Evolutionary conservation across 495 filamentous ascomycete genomes (phyloP).

Genomic region (Aspergillus incahuasiensis): DNA sequence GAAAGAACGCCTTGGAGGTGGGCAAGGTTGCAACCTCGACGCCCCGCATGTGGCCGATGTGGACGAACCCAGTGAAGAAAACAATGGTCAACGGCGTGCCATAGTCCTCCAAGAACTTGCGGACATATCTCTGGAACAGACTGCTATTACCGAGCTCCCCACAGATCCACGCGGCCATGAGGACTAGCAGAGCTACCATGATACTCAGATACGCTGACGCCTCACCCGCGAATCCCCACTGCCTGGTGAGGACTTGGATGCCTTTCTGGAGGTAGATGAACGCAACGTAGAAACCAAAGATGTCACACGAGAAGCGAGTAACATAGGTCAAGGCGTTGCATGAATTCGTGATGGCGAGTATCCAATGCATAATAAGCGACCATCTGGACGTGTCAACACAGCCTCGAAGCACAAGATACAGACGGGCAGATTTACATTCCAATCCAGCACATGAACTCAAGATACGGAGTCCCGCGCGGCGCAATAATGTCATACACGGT

Average conservation of each 20-base stretch:
- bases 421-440: slow-evolving; percentile 51
- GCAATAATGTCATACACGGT: slow-evolving; percentile 80
- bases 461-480: slow-evolving; percentile 64
- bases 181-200: slow-evolving; percentile 66
- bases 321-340: slow-evolving; percentile 79
- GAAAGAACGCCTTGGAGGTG: slow-evolving; percentile 73
- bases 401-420: background rate
- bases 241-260: slow-evolving; percentile 68
- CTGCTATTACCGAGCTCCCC: slow-evolving; percentile 63
- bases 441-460: slow-evolving; percentile 83
- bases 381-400: slow-evolving; percentile 43
- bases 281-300: slow-evolving; percentile 85
- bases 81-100: slow-evolving; percentile 76
- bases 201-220: slow-evolving; percentile 71
- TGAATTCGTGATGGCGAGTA: slow-evolving; percentile 71
- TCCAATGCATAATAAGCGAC: slow-evolving; percentile 76
- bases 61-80: slow-evolving; percentile 86
- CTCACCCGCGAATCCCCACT: slow-evolving; percentile 49
- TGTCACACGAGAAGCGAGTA: slow-evolving; percentile 80
- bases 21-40: slow-evolving; percentile 63
- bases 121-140: slow-evolving; percentile 65
- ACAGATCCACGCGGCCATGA: slow-evolving; percentile 66
- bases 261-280: slow-evolving; percentile 85
- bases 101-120: slow-evolving; percentile 80
- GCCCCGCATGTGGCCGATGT: slow-evolving; percentile 70